Base-by-base conservation (phyloP, 1,139 yeast genomes). In the Magnusiomyces paraingens region DNA sequence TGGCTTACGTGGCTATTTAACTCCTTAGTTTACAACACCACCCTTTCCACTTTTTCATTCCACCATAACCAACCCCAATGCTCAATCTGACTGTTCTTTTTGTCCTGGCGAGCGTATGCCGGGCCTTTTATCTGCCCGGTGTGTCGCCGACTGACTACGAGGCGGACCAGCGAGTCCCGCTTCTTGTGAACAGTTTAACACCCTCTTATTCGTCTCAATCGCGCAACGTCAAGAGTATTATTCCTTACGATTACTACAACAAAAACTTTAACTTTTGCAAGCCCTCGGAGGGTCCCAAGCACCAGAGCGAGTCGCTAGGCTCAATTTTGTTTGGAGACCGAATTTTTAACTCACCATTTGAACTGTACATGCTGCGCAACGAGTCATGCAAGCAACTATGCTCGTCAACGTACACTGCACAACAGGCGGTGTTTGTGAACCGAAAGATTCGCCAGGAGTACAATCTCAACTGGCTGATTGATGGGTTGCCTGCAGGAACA, bases 241-340 rank as follows among this genome's bases (percentile, higher is more conserved):
- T 66, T 18, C 63, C 69, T 14, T 64, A 62, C 67, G 97, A 91
- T 69, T 89, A 91, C 71, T 93, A 93, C 71, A 84, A 84, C 69
- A 83, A 84, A 43, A 82, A 82, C 59, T 84, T 94, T 66, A 89
- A 86, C 66, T 88, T 91, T 70, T 93, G 99, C 71, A 67, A 69
- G 56, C 99, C 98, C 0, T 68, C 72, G 51, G 84, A 77, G 36
- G 71, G 70, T 0, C 81, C 85, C 17, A 75, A 77, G 62, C 84
- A 85, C 62, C 96, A 89, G 69, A 82, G 89, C 62, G 98, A 91
- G 71, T 85, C 95, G 12, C 76, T 93, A 52, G 99, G 99, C 6
- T 84, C 97, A 1, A 85, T 93, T 59, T 77, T 93, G 55, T 90
- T 94, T 70, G 99, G 99, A 58, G 99, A 93, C 71, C 79, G 99